Conservation (phyloP, 495 filamentous ascomycete genomes). For the Aspergillus wentii region DNA sequence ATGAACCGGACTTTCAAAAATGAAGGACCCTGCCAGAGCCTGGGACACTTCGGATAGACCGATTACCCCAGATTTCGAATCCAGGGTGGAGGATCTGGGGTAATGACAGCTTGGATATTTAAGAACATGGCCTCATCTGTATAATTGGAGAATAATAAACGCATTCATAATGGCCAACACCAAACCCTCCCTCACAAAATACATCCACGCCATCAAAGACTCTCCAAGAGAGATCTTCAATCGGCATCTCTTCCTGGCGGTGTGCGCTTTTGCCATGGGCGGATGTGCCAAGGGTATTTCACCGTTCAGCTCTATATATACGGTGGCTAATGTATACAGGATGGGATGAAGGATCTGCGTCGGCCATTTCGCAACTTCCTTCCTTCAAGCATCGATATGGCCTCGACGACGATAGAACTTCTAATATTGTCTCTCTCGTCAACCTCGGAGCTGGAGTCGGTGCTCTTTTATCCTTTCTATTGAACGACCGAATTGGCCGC, state of each 20-base stretch:
- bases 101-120: background rate
- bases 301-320: background rate
- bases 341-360: background rate
- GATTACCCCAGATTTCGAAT: background rate
- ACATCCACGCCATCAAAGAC: background rate
- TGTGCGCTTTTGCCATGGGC: background rate
- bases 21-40: background rate
- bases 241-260: background rate
- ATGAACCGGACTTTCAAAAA: background rate
- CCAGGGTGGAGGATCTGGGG: no score
- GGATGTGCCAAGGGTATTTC: background rate
- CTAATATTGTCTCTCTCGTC: conserved; percentile 17
- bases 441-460: conserved; percentile 13
- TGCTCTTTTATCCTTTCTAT: conserved; percentile 12
- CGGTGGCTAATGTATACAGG: background rate
- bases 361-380: background rate
- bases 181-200: background rate
- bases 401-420: background rate
- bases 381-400: background rate
- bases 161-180: background rate
- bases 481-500: conserved; percentile 15
- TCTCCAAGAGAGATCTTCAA: background rate
- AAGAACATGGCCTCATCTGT: background rate
- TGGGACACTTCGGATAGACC: background rate
- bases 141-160: background rate